Conservation (phyloP, 352 stramenopile species). For the Chloridella minuta region DNA sequence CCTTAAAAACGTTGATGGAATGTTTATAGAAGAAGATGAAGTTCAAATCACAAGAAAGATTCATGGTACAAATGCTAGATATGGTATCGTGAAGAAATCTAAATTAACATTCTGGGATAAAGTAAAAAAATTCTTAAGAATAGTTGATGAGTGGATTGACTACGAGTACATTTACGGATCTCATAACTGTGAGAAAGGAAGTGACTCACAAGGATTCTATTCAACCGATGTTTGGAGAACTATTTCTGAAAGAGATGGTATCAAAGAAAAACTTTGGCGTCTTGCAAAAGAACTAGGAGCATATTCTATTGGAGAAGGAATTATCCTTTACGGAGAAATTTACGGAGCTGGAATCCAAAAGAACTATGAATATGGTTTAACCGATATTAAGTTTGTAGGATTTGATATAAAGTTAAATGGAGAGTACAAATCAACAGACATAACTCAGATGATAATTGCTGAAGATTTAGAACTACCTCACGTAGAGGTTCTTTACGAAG, state of each 20-base stretch:
- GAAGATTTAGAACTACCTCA: neutral
- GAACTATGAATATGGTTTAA: slow-evolving; percentile 12
- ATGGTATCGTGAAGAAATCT: neutral
- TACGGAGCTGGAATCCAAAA: neutral
- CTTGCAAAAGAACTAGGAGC: neutral
- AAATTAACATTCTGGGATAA: neutral
- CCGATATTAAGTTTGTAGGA: neutral
- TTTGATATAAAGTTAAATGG: neutral
- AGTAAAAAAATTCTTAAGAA: neutral
- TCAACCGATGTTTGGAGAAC: neutral
- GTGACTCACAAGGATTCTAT: neutral
- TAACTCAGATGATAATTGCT: neutral
- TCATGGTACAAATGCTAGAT: neutral
- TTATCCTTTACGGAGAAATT: slow-evolving; percentile 1
- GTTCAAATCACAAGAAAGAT: neutral
- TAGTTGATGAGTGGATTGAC: neutral
- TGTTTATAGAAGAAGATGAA: neutral
- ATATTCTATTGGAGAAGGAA: neutral
- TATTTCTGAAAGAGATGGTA: neutral
- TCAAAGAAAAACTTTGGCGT: neutral
- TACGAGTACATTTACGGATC: neutral
- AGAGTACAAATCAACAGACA: neutral
- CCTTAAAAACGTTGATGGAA: neutral
- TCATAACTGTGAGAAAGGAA: neutral
- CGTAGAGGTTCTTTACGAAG: neutral